phyloP scores from a whole-genome alignment of 2,329 filamentous ascomycete species.

The Pestalotiopsis sp. region DNA sequence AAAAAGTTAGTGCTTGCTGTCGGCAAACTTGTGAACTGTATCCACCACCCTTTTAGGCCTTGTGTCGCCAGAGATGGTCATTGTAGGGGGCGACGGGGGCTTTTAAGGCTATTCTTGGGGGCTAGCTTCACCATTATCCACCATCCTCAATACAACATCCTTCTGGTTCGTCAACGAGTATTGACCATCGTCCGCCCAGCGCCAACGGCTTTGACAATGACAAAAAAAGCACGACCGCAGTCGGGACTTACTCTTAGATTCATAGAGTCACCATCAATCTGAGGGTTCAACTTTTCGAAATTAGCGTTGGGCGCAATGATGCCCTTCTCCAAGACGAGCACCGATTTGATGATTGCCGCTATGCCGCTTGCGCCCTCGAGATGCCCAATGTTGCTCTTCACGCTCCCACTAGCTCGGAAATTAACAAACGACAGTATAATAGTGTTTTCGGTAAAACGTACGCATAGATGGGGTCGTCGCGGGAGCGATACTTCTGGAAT shows the following conservation, averaged over 20 bases:
- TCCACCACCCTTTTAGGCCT: no score
- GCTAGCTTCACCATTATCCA: no score
- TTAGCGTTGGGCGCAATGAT: constrained; percentile 24
- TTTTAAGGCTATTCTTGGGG: no score
- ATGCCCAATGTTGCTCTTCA: constrained; percentile 12
- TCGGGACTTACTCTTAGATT: constrained; percentile 20
- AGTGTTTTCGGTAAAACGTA: constrained; percentile 20
- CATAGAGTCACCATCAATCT: constrained; percentile 15
- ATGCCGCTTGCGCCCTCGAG: constrained; percentile 16
- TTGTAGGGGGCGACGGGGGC: no score
- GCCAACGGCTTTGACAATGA: neutral
- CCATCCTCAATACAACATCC: no score
- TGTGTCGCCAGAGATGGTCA: no score
- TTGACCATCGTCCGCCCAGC: no score
- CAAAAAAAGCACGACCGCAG: no score
- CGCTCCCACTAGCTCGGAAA: neutral
- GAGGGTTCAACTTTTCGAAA: constrained; percentile 19
- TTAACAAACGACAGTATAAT: constrained; percentile 1
- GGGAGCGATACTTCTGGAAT: constrained; percentile 12
- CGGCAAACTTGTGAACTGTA: no score
- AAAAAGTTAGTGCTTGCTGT: no score
- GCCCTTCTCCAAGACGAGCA: constrained; percentile 20
- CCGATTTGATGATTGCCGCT: constrained; percentile 24
- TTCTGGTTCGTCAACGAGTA: no score
- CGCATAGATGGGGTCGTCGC: constrained; percentile 15